Conservation (phyloP, 371 early-diverging fungal species). For the Smittium mucronatum region DNA sequence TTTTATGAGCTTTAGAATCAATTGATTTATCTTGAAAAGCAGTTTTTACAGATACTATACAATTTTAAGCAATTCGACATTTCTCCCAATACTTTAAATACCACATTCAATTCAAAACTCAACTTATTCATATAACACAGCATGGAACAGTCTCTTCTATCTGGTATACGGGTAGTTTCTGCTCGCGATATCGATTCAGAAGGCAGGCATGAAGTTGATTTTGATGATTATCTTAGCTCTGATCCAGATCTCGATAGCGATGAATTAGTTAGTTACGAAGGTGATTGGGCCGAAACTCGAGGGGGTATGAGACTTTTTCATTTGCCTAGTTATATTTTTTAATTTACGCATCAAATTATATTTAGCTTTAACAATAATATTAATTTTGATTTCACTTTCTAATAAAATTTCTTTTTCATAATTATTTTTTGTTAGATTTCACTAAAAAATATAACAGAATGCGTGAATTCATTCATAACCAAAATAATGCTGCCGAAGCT, state of each 20-base stretch:
- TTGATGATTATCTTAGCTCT: constrained; percentile 1
- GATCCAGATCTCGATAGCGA: constrained; percentile 25
- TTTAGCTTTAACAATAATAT: neutral
- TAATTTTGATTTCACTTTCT: no score
- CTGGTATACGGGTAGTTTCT: neutral
- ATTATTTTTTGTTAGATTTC: constrained; percentile 44
- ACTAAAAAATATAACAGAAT: constrained; percentile 86
- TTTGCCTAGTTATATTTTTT: no score
- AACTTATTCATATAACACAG: neutral
- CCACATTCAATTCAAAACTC: no score
- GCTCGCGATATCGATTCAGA: neutral
- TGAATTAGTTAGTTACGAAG: constrained; percentile 27
- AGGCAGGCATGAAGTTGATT: neutral
- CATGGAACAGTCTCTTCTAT: neutral
- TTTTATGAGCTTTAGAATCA: no score
- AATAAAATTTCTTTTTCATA: no score
- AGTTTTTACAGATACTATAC: no score
- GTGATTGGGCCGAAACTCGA: constrained; percentile 33
- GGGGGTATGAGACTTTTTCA: no score
- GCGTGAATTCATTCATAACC: constrained; percentile 32
- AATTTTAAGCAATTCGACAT: no score
- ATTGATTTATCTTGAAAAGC: no score
- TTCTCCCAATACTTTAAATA: no score
- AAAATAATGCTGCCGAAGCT: constrained; percentile 9
- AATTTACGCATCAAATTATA: no score